Evolutionary conservation across 2,329 filamentous ascomycete genomes (phyloP), one percentile per base, ranked within the genome.

Genomic region (Cadophora luteo-olivacea): DNA sequence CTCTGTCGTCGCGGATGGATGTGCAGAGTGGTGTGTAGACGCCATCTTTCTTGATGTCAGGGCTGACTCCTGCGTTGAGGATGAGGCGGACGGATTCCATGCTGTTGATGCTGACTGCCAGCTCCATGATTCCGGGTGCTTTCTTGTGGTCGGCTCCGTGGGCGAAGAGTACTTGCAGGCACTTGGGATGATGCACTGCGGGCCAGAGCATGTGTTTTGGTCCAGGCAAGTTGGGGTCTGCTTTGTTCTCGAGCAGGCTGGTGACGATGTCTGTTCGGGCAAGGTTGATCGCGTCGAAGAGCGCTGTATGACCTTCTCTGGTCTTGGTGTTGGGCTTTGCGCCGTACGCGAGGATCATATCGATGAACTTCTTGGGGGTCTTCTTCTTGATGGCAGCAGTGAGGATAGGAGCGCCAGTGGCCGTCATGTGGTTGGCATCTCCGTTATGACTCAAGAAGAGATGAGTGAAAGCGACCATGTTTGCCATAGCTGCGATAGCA

Each of bases 121-220:
- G 82, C 77, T 91, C 88, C 85, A 91, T 87, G 67, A 90, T 82
- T 29, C 88, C 88, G 0, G 88, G 87, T 0, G 83, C 80, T 78
- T 89, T 90, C 76, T 84, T 86, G 74, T 79, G 78, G 70, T 90
- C 87, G 1, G 88, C 89, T 1, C 88, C 89, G 32, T 85, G 85
- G 1, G 80, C 72, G 0, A 91, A 84, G 22, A 92, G 81, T 1
- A 89, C 77, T 73, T 87, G 82, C 38, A 92, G 80, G 69, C 86
- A 89, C 8, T 82, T 79, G 0, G 88, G 82, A 63, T 89, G 83
- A 78, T 88, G 87, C 0, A 85, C 85, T 0, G 89, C 83, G 1
- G 88, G 87, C 89, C 89, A 90, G 29, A 92, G 82, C 78, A 89
- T 86, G 79, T 92, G 87, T 77, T 91, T 90, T 12, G 89, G 89